Evolutionary conservation across 164 flowering plant genomes (phyloP), one percentile per base, ranked within the genome.

Genomic region (Tetrastigma voinierianum): DNA sequence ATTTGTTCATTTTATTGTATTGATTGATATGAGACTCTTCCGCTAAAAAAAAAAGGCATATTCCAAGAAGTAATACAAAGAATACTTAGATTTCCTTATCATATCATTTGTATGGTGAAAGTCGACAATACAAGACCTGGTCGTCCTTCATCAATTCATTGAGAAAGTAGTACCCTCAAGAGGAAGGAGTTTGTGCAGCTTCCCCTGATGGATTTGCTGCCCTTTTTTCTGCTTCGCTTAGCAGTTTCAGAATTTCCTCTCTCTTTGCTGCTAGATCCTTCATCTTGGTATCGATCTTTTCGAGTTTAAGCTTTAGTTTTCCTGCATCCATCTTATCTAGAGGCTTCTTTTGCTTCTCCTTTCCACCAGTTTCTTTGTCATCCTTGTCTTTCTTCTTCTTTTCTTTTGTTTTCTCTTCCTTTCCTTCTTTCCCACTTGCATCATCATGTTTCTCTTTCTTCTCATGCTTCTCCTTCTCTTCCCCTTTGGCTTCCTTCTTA

Each of bases 281-380:
- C 66, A 86, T 84, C 71, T 83, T 87, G 56, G 77, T 43, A 1
- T 82, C 83, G 16, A 86, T 44, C 70, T 87, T 86, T 57, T 86
- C 88, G 0, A 84, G 80, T 76, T 88, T 88, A 0, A 51, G 62
- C 73, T 72, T 86, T 0, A 88, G 69, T 58, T 82, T 85, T 2
- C 70, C 54, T 0, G 84, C 77, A 53, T 85, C 83, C 32, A 74
- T 86, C 70, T 82, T 78, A 46, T 86, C 90, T 72, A 83, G 81
- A 60, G 88, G 85, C 52, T 77, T 83, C 80, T 84, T 85, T n/a
- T 76, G 59, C 78, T 86, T 86, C 79, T 81, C 69, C 51, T 83
- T 76, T 11, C 64, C 59, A 52, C 53, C 80, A 19, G 56, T 65
- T 40, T 63, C 63, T 66, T 69, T 65, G 1, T 74, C 64, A 16